Base-by-base conservation (phyloP, 495 filamentous ascomycete genomes). In the Hapsidospora chrysogenum region DNA sequence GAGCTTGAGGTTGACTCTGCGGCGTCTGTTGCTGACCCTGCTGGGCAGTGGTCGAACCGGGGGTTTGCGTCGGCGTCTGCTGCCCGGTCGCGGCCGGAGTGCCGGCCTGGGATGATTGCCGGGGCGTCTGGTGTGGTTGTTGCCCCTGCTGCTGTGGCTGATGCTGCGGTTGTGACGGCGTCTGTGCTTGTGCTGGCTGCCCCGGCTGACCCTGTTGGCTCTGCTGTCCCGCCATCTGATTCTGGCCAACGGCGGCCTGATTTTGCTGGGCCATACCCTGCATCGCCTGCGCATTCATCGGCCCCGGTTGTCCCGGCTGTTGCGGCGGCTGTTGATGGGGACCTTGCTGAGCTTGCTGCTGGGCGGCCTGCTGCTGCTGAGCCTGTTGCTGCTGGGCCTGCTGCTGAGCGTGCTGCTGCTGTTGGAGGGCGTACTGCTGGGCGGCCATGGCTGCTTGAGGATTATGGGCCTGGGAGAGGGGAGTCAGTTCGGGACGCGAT, bases 321-420 rank as follows among this genome's bases (percentile, higher is more conserved):
- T 27, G 20, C 9, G 14, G 40, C 21, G 41, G 49, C 8, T 31
- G 37, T 16, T 40, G 42, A 26, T 55, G 51, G 35, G 64, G 62
- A 18, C 61, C 58, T 6, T 67, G 56, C 17, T 37, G 70, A 50
- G 36, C 49, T 29, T 62, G 62, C 27, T 48, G 64, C 34, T 70
- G 66, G 33, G 11, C 51, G 52, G 9, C 51, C 54, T 53, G 51
- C 18, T 56, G 44, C 33, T 53, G 49, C 13, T 59, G 53, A 8
- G 49, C 39, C 27, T 69, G 70, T 39, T 72, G 68, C 19, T 72
- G 68, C 33, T 71, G 66, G 8, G 56, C 58, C 11, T 49, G 46
- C 20, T 48, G 42, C 11, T 52, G 49, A 5, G 31, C 36, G 10
- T 37, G 29, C 11, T 47, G 47, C n/a, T 69, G 61, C 11, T 47